Evolutionary conservation across 306 rosid species (phyloP), one percentile per base, ranked within the genome.

Genomic region (Canavalia gladiata): DNA sequence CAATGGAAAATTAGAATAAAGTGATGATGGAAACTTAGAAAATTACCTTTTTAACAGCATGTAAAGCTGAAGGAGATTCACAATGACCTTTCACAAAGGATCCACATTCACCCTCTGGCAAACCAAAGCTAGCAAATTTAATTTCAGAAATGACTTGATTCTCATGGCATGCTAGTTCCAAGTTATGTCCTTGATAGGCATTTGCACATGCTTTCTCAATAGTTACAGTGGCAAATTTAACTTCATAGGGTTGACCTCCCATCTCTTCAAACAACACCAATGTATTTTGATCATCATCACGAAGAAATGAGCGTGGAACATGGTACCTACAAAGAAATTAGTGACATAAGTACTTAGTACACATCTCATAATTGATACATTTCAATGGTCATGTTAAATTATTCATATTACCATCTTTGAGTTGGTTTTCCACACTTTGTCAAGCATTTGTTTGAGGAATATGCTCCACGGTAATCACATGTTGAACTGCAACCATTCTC

Each of bases 181-280:
- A 57, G 0, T 30, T 33, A 54, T 50, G 76, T 37, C 88, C 85
- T 57, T 83, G 82, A 41, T 72, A 63, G 30, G 90, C 80, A 66
- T 84, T 60, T 1, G 72, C 92, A 73, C 88, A 82, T 0, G 37
- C 80, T 2, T 7, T 84, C 0, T 30, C 85, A 52, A 85, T 47
- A 1, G 65, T 74, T 0, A 81, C 66, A 1, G 88, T 89, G 5
- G 82, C 75, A 45, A 89, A 35, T 43, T 74, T 72, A 12, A 82
- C 77, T 0, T 69, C 13, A 51, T 12, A 68, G 2, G 92, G 92
- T 5, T 9, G 13, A 1, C 90, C 92, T 72, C 92, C 88, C 1
- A 75, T 11, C 52, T 87, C 90, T 70, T 87, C 90, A 8, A 87
- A 81, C 72, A 87, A 2, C 1, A 84, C 74, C 39, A 87, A n/a